phyloP scores from a whole-genome alignment of 352 stramenopile genomes.

The Elongisporangium anandrum region DNA sequence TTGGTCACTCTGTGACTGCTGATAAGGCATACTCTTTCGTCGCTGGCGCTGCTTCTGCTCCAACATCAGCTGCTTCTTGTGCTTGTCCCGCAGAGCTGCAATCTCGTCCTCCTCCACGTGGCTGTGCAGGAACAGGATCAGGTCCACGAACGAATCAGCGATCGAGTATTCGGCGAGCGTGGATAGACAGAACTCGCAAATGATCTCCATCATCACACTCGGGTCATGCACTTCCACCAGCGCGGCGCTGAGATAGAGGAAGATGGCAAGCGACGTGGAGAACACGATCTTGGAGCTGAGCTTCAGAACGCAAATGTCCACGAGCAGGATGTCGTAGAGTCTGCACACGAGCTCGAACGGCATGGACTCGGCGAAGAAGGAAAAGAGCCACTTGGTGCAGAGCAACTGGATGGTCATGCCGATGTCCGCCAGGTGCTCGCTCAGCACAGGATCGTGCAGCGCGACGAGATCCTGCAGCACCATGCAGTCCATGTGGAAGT shows the following conservation, averaged over 20 bases:
- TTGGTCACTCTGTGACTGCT: constrained; percentile 20
- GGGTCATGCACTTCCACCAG: constrained; percentile 70
- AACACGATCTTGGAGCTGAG: constrained; percentile 70
- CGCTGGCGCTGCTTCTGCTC: constrained; percentile 45
- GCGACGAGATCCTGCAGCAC: constrained; percentile 72
- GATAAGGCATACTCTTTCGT: constrained; percentile 9
- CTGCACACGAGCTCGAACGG: constrained; percentile 74
- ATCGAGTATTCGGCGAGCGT: constrained; percentile 71
- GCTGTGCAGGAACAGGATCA: constrained; percentile 69
- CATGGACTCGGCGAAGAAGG: constrained; percentile 81
- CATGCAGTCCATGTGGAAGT: constrained; percentile 81
- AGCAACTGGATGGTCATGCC: constrained; percentile 74
- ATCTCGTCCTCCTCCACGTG: constrained; percentile 57
- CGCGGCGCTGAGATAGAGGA: constrained; percentile 67
- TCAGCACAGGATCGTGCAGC: constrained; percentile 39
- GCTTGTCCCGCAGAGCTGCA: constrained; percentile 40
- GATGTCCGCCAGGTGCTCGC: constrained; percentile 48
- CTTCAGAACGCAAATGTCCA: constrained; percentile 53
- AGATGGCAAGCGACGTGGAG: constrained; percentile 65
- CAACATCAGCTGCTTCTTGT: constrained; percentile 50
- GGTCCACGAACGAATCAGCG: constrained; percentile 65
- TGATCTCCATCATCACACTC: constrained; percentile 71
- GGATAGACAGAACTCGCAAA: constrained; percentile 74
- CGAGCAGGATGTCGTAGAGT: constrained; percentile 72
- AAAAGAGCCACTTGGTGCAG: constrained; percentile 85